Base-by-base conservation (phyloP, 495 filamentous ascomycete genomes). In the Clohesyomyces aquaticus region DNA sequence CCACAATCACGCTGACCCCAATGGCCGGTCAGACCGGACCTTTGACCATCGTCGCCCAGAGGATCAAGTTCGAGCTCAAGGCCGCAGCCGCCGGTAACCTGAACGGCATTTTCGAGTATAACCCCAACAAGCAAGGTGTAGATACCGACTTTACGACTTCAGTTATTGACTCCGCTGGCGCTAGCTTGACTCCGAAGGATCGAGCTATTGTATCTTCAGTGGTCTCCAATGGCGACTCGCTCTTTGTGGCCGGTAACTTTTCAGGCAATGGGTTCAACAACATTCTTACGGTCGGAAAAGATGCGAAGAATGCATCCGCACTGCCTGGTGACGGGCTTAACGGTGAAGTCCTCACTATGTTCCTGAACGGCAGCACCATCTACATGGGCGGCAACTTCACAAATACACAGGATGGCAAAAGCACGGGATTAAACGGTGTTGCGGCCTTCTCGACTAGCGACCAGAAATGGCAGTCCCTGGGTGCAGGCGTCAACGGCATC, bases 51-150 rank as follows among this genome's bases (percentile, higher is more conserved):
- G 93, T 98, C 4, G 94, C 94, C 8, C 92, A 94, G 63, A 82
- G 87, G 46, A 86, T 98, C 19, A 83, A 85, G 19, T 96, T 98
- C 74, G 82, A 85, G 26, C 77, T 92, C 25, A 79, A 88, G 27
- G 82, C 82, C 29, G 86, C 87, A 27, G 85, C 84, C 16, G 43
- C 64, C 38, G 86, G 85, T 66, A 88, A 87, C 23, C 74, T 99
- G 57, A 97, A 97, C 71, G 92, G 92, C 12, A 75, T 99, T 2
- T 99, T 91, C 74, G 94, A 99, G 62, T 97, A 88, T 72, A 81
- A 93, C 59, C 91, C 91, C 0, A 82, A 77, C 25, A 73, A 83
- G 48, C 79, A 80, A 11, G 78, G 77, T 3, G 78, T 88, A 8
- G 80, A 86, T 55, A 79, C 81, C 29, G 82, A 90, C 70, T 85